Evolutionary conservation across 306 rosid species (phyloP), one percentile per base, ranked within the genome.

Genomic region (Abrus precatorius): DNA sequence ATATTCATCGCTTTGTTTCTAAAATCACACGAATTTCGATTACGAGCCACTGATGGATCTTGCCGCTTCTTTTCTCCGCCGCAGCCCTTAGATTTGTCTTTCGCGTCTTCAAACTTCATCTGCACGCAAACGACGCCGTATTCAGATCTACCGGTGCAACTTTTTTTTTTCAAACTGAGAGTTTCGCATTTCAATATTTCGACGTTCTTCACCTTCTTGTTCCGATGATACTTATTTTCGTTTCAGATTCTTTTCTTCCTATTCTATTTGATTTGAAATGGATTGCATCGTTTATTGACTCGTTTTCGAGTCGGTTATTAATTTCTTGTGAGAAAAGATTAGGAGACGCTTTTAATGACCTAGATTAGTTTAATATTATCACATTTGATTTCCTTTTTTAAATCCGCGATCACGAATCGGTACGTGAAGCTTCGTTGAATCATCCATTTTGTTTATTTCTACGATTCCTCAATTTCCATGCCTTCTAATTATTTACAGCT

Each of bases 141-240:
- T 69, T 77, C 79, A 78, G 89, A 83, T 86, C 89, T 56, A 61
- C 59, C 66, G 75, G 85, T 83, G 83, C 87, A 76, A 86, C 77
- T 62, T 80, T 44, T 14, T 5, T 47, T 20, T 49, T 32, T 13
- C 33, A 2, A 2, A 6, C 34, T 8, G 14, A 65, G 69, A 43
- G 36, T 56, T 64, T 74, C 6, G 7, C 34, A 0, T 53, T 33
- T 49, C 50, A 6, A 67, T 44, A 40, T 72, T 69, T 75, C 20
- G 5, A 65, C 60, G 40, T 67, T 2, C 9, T 62, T 69, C 57
- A 13, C 12, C 3, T 36, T 68, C n/a, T 7, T 7, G 38, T 32
- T 13, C 29, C 28, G 32, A 29, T 72, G 6, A 52, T 61, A 8
- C 50, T 41, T 36, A 33, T 44, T 69, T 30, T 48, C 30, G 38